phyloP scores from a whole-genome alignment of 352 stramenopile genomes.

The Phytophthora kernoviae region DNA sequence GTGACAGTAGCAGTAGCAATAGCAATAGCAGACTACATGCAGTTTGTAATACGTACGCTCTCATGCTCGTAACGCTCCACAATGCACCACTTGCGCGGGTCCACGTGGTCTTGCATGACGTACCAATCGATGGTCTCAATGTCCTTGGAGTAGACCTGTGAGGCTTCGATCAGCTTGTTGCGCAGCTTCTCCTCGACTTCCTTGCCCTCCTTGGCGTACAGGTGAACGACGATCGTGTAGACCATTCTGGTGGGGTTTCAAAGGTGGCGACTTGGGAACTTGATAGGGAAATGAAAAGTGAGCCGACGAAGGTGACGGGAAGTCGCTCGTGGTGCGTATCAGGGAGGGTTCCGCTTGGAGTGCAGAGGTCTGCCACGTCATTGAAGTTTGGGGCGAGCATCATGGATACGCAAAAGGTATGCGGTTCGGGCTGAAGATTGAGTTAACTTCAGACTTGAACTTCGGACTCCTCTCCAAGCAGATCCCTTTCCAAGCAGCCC shows the following conservation, averaged over 20 bases:
- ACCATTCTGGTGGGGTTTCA: conserved; percentile 24
- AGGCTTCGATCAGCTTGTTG: conserved; percentile 44
- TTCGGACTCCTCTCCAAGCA: conserved; percentile 9
- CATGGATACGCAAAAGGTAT: conserved; percentile 33
- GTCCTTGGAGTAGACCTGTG: conserved; percentile 41
- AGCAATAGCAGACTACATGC: no score
- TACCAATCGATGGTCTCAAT: conserved; percentile 33
- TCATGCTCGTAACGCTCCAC: conserved; percentile 34
- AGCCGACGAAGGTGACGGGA: conserved; percentile 1
- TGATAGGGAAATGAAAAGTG: conserved; percentile 34
- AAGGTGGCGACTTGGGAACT: conserved; percentile 13
- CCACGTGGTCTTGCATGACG: conserved; percentile 39
- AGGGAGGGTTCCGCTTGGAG: conserved; percentile 21
- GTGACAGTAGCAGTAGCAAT: no score
- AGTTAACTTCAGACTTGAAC: conserved; percentile 35
- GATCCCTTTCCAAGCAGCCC: background rate
- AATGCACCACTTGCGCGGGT: conserved; percentile 42
- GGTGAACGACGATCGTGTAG: conserved; percentile 41
- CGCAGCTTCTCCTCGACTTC: conserved; percentile 42
- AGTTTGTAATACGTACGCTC: conserved; percentile 5
- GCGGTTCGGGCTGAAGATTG: conserved; percentile 8
- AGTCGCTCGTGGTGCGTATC: background rate
- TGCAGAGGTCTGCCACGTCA: conserved; percentile 21
- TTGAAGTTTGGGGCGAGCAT: conserved; percentile 20
- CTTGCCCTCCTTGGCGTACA: conserved; percentile 43